Evolutionary conservation across 1,139 yeast species (phyloP).

Genomic region (Lodderomyces parapsilosis): DNA sequence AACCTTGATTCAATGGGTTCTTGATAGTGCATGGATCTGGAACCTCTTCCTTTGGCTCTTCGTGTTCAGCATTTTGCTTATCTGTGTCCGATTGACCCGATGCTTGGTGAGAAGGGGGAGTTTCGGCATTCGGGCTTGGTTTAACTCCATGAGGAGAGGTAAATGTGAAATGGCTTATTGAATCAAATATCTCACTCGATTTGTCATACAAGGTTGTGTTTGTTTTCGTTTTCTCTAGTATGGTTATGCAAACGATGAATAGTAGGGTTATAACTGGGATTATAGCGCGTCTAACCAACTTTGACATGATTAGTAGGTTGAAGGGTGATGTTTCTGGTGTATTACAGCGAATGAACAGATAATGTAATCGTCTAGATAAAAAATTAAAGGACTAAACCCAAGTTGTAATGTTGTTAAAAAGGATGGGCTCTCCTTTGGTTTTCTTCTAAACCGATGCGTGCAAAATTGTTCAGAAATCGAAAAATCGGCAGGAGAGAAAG

Average conservation of each 20-base stretch:
- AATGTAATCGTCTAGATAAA: background rate
- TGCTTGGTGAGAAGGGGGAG: background rate
- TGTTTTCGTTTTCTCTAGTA: conserved; percentile 10
- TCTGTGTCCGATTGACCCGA: background rate
- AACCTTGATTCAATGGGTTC: conserved; percentile 52
- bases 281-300: conserved; percentile 12
- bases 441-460: background rate
- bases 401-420: background rate
- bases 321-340: too few species aligned
- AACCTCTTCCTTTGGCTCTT: conserved; percentile 13
- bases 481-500: too few species aligned
- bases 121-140: conserved; percentile 4
- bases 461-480: background rate
- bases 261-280: conserved; percentile 10
- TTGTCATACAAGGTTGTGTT: conserved; percentile 11
- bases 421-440: background rate
- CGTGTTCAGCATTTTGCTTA: conserved; percentile 1
- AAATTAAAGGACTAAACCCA: too few species aligned
- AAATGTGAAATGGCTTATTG: conserved; percentile 19
- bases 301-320: conserved; percentile 8
- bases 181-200: conserved; percentile 20
- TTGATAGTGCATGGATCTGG: conserved; percentile 54
- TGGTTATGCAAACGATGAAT: conserved; percentile 9
- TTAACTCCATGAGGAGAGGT: conserved; percentile 5
- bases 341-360: background rate